Evolutionary conservation across 805 yeast species (phyloP), one percentile per base, ranked within the genome.

Genomic region (Myxozyma vanderwaltii): DNA sequence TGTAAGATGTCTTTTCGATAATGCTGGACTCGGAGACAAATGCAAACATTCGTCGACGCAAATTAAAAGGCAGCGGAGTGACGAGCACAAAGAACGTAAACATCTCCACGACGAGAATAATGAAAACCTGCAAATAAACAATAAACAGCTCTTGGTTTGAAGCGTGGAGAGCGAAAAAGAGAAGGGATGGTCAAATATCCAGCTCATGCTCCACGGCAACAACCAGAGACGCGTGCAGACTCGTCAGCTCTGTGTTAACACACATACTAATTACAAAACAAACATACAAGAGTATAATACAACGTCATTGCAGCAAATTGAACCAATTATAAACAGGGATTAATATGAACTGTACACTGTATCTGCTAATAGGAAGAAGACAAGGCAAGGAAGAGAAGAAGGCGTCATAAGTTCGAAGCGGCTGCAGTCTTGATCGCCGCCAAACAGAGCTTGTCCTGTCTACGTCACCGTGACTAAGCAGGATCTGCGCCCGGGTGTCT

Each of bases 51-150:
- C 85, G 85, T 69, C 84, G 83, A 69, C 97, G 85, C 60, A 86
- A 71, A 58, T 75, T 78, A 33, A 91, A 79, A 23, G 99, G 98
- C 62, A 90, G 77, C 24, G 99, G 99, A 51, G 91, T 74, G 7
- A 96, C 90, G 65, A 94, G 81, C 38, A 89, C 70, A 53, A 89
- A 80, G 78, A 92, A 94, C 48, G 88, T 75, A 15, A 75, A 82
- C 85, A 92, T 84, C 75, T 94, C 99, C 17, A 81, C 59, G 53
- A 88, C 81, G 63, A 94, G 80, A 40, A 94, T 77, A n/a, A 82
- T 83, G 67, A 91, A 92, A 5, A 91, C 88, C 70, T 71, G 53
- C 23, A 51, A 15, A 13, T 23, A 49, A n/a, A 10, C 26, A 26
- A 31, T 19, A 10, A 35, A 41, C 41, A 6, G 24, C 45, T 26